A percentile compares a stretch with the other conserved stretches of the same genome.
phyloP scores from a whole-genome alignment of 2,329 filamentous ascomycete genomes.

The Microsporum canis region DNA sequence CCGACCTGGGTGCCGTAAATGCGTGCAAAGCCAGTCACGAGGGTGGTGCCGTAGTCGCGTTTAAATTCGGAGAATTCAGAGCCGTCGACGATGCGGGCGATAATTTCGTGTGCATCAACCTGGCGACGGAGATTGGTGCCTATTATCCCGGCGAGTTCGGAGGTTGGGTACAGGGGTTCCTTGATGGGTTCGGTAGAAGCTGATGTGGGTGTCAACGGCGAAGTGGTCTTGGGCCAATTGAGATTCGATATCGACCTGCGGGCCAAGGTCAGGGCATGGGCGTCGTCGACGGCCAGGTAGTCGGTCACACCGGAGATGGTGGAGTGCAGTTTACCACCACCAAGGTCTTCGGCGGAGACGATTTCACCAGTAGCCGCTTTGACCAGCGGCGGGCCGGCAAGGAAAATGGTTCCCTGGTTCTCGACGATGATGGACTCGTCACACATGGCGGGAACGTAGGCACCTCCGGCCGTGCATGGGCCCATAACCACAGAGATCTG shows the following conservation, averaged over 20 bases:
- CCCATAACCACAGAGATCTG: slow-evolving; percentile 96
- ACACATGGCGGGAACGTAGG: slow-evolving; percentile 94
- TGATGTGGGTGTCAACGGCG: slow-evolving; percentile 20
- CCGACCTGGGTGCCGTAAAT: slow-evolving; percentile 87
- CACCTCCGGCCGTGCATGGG: slow-evolving; percentile 87
- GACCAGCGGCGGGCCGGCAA: slow-evolving; percentile 85
- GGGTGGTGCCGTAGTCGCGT: slow-evolving; percentile 72
- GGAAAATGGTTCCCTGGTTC: slow-evolving; percentile 93
- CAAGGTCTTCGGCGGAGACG: slow-evolving; percentile 80
- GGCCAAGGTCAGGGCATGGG: slow-evolving; percentile 77
- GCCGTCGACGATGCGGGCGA: slow-evolving; percentile 84
- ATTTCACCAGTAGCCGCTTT: slow-evolving; percentile 93
- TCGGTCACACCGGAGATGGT: slow-evolving; percentile 88
- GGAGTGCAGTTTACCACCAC: slow-evolving; percentile 79
- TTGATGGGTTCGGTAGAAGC: slow-evolving; percentile 38
- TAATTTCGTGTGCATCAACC: slow-evolving; percentile 78
- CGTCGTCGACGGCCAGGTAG: slow-evolving; percentile 88
- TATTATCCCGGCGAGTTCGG: slow-evolving; percentile 78
- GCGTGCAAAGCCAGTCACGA: slow-evolving; percentile 81
- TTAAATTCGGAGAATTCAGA: slow-evolving; percentile 92
- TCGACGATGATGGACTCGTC: slow-evolving; percentile 96
- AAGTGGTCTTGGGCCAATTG: slow-evolving; percentile 59
- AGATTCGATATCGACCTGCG: slow-evolving; percentile 76
- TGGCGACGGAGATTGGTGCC: slow-evolving; percentile 80
- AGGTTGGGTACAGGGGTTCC: slow-evolving; percentile 68